phyloP scores from a whole-genome alignment of 768 basidiomycete genomes.

The Xerocomellus dryophilus region DNA sequence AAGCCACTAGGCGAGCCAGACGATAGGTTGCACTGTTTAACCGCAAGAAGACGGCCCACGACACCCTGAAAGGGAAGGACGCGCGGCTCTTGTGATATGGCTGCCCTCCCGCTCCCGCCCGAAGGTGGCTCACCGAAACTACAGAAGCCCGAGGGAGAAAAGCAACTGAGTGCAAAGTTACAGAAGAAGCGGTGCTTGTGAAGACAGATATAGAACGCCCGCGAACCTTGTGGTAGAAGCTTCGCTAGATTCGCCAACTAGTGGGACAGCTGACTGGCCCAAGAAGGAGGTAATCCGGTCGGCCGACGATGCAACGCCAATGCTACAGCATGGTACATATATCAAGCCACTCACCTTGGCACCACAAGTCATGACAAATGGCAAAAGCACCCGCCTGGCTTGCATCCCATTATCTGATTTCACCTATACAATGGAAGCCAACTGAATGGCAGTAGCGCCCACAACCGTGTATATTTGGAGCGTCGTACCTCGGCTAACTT shows the following conservation, averaged over 20 bases:
- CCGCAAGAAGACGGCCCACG: background rate
- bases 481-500: no score
- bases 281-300: background rate
- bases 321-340: constrained; percentile 2
- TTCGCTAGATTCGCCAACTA: background rate
- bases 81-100: background rate
- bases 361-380: background rate
- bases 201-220: background rate
- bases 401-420: no score
- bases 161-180: background rate
- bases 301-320: background rate
- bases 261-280: background rate
- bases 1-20: background rate
- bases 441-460: background rate
- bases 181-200: background rate
- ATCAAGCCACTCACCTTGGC: background rate
- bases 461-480: no score
- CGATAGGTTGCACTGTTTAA: background rate
- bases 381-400: background rate
- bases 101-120: background rate
- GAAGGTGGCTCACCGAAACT: background rate
- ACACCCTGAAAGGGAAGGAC: background rate
- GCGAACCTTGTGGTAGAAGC: background rate
- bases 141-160: background rate
- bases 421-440: background rate